Evolutionary conservation across 2,329 filamentous ascomycete species (phyloP).

Genomic region (Fusarium newnesense): DNA sequence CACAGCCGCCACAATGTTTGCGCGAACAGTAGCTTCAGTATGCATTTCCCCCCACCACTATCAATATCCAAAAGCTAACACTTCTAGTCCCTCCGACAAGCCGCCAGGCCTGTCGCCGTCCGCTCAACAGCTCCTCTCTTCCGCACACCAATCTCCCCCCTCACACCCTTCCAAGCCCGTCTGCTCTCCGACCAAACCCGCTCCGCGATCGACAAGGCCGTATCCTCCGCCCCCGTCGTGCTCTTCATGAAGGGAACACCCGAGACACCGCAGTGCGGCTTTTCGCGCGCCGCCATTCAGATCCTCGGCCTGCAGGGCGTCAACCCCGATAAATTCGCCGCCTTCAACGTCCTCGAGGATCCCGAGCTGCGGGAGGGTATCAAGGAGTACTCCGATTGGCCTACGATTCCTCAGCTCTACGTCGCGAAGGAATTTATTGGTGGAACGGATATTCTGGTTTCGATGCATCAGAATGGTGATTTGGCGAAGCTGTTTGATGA

Average conservation of each 20-base stretch:
- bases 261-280: slow-evolving; percentile 94
- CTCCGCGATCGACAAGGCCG: slow-evolving; percentile 88
- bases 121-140: slow-evolving; percentile 40
- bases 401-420: slow-evolving; percentile 97
- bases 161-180: slow-evolving; percentile 61
- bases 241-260: slow-evolving; percentile 99
- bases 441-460: slow-evolving; percentile 96
- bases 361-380: slow-evolving; percentile 87
- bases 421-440: slow-evolving; percentile 95
- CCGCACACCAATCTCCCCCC: slow-evolving; percentile 39
- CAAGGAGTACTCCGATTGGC: slow-evolving; percentile 99
- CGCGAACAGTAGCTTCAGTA: slow-evolving; percentile 44
- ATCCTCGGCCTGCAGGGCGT: slow-evolving; percentile 95
- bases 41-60: not conserved
- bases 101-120: slow-evolving; percentile 49
- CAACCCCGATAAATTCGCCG: slow-evolving; percentile 95
- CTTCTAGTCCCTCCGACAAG: slow-evolving; percentile 51
- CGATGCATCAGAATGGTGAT: slow-evolving; percentile 97
- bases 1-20: slow-evolving; percentile 40
- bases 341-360: slow-evolving; percentile 97
- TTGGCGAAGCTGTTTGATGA: slow-evolving; percentile 91
- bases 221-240: slow-evolving; percentile 88
- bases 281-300: slow-evolving; percentile 94
- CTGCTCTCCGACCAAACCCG: slow-evolving; percentile 83
- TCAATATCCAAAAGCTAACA: slow-evolving; percentile 8